Conservation (phyloP, 192 early-diverging fungal genomes). For the Podila epigama region DNA sequence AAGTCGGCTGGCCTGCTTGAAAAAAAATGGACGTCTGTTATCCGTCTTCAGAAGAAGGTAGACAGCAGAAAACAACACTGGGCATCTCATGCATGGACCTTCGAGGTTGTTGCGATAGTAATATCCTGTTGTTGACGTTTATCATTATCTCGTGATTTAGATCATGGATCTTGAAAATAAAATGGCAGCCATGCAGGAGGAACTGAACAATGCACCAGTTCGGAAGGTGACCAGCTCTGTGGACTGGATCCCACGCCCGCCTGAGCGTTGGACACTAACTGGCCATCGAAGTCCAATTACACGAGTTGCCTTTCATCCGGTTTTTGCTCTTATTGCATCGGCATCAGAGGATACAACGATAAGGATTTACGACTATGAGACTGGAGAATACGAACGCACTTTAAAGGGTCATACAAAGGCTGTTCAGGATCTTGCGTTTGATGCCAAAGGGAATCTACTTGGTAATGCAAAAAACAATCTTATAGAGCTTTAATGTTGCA, state of each 20-base stretch:
- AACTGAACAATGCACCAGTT: slow-evolving; percentile 66
- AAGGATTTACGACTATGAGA: slow-evolving; percentile 94
- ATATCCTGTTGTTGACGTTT: too few relatives aligned
- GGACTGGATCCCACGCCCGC: slow-evolving; percentile 87
- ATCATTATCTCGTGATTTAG: slow-evolving; percentile 34
- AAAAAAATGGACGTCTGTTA: slow-evolving; percentile 97
- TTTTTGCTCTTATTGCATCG: slow-evolving; percentile 82
- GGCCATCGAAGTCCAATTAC: slow-evolving; percentile 87
- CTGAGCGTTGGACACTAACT: slow-evolving; percentile 74
- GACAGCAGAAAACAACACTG: too few relatives aligned
- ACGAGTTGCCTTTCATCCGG: slow-evolving; percentile 85
- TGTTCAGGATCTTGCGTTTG: slow-evolving; percentile 90
- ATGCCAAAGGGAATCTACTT: slow-evolving; percentile 80
- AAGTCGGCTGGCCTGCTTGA: slow-evolving; percentile 82
- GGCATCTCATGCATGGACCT: too few relatives aligned
- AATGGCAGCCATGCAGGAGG: slow-evolving; percentile 78
- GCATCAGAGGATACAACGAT: slow-evolving; percentile 93
- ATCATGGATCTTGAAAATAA: slow-evolving; percentile 94
- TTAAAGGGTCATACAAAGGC: slow-evolving; percentile 96
- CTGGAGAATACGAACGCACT: slow-evolving; percentile 90
- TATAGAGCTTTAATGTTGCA: too few relatives aligned
- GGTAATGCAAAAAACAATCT: too few relatives aligned
- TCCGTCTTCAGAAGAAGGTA: slow-evolving; percentile 90
- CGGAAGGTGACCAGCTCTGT: slow-evolving; percentile 59
- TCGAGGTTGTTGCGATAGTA: too few relatives aligned